Conservation (phyloP, 2,329 filamentous ascomycete species). For the Neonectria hederae region DNA sequence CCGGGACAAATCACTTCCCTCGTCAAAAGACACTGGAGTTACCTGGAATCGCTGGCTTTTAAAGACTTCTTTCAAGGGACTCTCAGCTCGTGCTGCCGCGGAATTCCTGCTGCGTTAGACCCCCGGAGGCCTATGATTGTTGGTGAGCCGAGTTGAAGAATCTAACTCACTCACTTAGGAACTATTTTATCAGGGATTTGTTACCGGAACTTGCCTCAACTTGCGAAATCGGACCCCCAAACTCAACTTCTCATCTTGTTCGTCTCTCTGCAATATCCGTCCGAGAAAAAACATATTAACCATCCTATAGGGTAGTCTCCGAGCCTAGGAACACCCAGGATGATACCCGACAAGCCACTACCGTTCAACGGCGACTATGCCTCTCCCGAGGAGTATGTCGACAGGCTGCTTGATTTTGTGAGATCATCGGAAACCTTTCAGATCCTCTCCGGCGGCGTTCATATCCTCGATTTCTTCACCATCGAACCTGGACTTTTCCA, state of each 20-base stretch:
- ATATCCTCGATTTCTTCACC: conserved; percentile 96
- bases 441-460: conserved; percentile 94
- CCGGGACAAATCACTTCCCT: not conserved
- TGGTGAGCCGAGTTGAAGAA: not conserved
- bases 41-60: not conserved
- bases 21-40: not conserved
- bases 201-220: not conserved
- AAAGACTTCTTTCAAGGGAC: not conserved
- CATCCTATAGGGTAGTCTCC: conserved; percentile 34
- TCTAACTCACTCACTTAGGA: not conserved
- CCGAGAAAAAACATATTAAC: not conserved
- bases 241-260: not conserved
- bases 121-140: not conserved
- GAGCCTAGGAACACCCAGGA: conserved; percentile 38
- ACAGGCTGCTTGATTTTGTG: conserved; percentile 79
- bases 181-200: not conserved
- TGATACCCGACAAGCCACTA: conserved; percentile 65
- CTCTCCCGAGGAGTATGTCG: conserved; percentile 79
- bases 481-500: conserved; percentile 84
- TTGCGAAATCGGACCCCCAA: not conserved
- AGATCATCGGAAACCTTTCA: conserved; percentile 80
- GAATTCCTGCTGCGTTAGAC: not conserved
- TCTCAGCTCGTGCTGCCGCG: not conserved
- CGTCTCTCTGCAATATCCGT: not conserved
- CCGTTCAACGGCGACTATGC: conserved; percentile 77